A percentile compares a stretch with the other conserved stretches of the same genome.
These are phyloP conservation scores for Linanthus parryae DNA, from an alignment of 148 eudicot genomes.

Conservation along the genomic window DNA sequence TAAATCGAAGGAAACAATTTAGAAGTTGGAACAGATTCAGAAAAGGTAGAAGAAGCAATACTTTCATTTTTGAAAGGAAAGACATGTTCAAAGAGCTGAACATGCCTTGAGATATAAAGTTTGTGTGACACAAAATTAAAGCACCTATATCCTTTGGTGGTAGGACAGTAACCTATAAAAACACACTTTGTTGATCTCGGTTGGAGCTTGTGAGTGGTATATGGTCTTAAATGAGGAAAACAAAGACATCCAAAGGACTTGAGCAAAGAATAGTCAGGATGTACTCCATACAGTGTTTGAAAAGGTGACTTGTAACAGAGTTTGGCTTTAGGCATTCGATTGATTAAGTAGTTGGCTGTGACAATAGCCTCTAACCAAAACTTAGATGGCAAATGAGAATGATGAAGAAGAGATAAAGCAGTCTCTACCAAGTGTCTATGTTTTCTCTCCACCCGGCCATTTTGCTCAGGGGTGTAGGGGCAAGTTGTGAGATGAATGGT, in stretches of 20 bases:
- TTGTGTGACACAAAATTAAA: too few relatives aligned
- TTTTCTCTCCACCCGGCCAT: background rate
- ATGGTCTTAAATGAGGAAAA: background rate
- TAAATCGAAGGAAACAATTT: too few relatives aligned
- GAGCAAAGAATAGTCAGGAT: background rate
- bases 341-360: background rate
- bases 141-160: too few relatives aligned
- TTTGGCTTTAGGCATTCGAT: background rate
- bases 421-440: too few relatives aligned
- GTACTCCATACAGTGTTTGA: background rate
- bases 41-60: background rate
- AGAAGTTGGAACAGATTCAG: too few relatives aligned
- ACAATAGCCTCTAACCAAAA: background rate
- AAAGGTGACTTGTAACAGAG: background rate
- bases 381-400: too few relatives aligned
- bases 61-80: too few relatives aligned
- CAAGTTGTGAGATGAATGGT: background rate
- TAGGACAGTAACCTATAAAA: too few relatives aligned
- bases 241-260: background rate
- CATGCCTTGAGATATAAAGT: too few relatives aligned
- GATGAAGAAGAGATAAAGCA: too few relatives aligned
- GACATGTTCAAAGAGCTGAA: too few relatives aligned
- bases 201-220: background rate
- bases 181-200: background rate
- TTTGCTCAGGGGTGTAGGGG: background rate